These are phyloP conservation scores for Aureobasidium uvarum DNA, from an alignment of 2,329 filamentous ascomycete species.

Conservation along the genomic window DNA sequence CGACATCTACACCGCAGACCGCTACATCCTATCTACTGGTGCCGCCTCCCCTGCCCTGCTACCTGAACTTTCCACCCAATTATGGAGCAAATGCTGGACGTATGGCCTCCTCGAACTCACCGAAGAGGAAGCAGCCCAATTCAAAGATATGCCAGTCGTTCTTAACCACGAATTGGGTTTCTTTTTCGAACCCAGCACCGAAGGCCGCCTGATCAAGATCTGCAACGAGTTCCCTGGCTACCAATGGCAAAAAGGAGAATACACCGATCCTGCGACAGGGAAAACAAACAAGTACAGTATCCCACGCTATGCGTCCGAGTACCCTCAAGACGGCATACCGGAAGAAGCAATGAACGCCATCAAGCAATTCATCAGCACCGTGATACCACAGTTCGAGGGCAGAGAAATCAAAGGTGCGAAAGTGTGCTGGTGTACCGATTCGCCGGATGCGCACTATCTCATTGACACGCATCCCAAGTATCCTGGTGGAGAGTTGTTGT, in stretches of 20 bases:
- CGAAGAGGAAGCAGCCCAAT: slow-evolving; percentile 46
- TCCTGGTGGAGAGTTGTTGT: slow-evolving; percentile 40
- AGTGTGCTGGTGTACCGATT: slow-evolving; percentile 60
- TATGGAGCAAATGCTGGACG: slow-evolving; percentile 57
- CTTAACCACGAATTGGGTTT: slow-evolving; percentile 53
- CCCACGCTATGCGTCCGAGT: slow-evolving; percentile 16
- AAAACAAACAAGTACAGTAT: slow-evolving; percentile 22
- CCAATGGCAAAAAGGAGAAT: slow-evolving; percentile 17
- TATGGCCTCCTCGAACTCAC: slow-evolving; percentile 53
- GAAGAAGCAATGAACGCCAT: slow-evolving; percentile 26
- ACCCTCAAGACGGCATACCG: slow-evolving; percentile 23
- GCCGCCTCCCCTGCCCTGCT: slow-evolving; percentile 50
- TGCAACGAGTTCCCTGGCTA: slow-evolving; percentile 60
- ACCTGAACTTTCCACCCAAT: slow-evolving; percentile 50
- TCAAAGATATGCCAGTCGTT: slow-evolving; percentile 51
- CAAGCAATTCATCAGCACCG: slow-evolving; percentile 10
- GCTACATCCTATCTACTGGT: slow-evolving; percentile 51
- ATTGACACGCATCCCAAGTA: slow-evolving; percentile 52
- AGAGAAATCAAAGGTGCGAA: slow-evolving; percentile 52
- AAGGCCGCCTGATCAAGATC: slow-evolving; percentile 49
- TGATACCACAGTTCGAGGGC: slow-evolving; percentile 53
- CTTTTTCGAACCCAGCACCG: slow-evolving; percentile 52
- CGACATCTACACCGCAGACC: slow-evolving; percentile 44
- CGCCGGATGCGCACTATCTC: slow-evolving; percentile 54
- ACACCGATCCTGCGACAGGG: slow-evolving; percentile 15